Conservation (phyloP, 2,329 filamentous ascomycete genomes). For the Gaeumannomyces tritici region DNA sequence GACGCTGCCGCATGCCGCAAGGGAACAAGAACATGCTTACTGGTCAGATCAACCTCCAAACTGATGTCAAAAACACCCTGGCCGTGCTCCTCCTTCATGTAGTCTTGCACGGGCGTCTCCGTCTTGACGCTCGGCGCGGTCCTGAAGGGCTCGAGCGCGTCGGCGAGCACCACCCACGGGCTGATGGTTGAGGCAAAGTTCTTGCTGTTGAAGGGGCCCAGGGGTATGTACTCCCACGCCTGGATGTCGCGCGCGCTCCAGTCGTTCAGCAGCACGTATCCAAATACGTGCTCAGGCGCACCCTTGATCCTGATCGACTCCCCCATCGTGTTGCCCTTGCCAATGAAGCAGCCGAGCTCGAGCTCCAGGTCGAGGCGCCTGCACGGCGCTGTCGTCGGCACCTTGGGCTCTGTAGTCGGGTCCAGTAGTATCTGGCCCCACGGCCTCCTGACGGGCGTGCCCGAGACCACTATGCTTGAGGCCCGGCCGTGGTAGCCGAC, state of each 20-base stretch:
- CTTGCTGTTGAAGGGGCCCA: constrained; percentile 77
- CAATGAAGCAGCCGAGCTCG: constrained; percentile 69
- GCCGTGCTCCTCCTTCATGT: constrained; percentile 47
- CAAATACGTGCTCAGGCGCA: constrained; percentile 66
- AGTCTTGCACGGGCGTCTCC: constrained; percentile 23
- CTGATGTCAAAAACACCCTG: constrained; percentile 30
- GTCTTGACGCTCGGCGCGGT: constrained; percentile 20
- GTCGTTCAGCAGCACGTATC: constrained; percentile 75
- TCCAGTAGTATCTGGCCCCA: constrained; percentile 64
- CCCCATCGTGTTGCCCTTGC: constrained; percentile 54
- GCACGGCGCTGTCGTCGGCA: constrained; percentile 53
- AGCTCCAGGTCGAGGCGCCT: constrained; percentile 69
- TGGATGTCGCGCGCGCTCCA: constrained; percentile 82
- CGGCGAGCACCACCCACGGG: constrained; percentile 68
- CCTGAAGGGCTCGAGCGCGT: constrained; percentile 57
- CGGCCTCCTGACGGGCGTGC: constrained; percentile 63
- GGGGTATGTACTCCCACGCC: constrained; percentile 73
- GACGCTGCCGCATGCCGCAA: no score
- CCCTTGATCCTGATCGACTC: constrained; percentile 50
- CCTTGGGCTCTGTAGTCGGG: constrained; percentile 49
- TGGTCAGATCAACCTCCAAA: constrained; percentile 6
- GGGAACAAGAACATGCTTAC: neutral
- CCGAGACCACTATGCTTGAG: constrained; percentile 66
- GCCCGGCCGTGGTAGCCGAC: constrained; percentile 75
- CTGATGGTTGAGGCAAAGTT: constrained; percentile 74